A percentile compares a stretch with the other conserved stretches of the same genome.
Evolutionary conservation across 2,329 filamentous ascomycete genomes (phyloP).

Genomic region (Fusarium anthophilum): DNA sequence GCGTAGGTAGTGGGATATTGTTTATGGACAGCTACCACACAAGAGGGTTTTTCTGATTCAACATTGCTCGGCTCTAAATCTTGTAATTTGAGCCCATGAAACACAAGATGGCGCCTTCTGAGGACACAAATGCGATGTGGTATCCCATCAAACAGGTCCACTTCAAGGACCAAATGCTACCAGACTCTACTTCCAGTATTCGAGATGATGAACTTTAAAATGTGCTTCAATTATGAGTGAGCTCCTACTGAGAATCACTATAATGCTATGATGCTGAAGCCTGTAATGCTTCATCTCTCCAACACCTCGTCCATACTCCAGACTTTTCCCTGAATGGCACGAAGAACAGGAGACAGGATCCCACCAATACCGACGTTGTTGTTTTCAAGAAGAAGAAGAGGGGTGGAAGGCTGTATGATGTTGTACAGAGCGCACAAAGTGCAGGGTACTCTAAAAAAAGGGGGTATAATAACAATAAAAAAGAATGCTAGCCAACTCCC

Average conservation of each 20-base stretch:
- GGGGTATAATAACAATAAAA: slow-evolving; percentile 41
- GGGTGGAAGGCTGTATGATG: not conserved
- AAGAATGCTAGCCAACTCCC: slow-evolving; percentile 34
- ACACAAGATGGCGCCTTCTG: not conserved
- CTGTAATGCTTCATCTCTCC: not conserved
- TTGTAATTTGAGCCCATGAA: not conserved
- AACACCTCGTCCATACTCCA: slow-evolving; percentile 6
- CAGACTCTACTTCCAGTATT: not conserved
- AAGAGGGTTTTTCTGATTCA: not conserved
- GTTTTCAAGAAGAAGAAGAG: not conserved
- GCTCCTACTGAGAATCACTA: slow-evolving; percentile 1
- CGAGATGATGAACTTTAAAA: not conserved
- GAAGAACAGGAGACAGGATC: not conserved
- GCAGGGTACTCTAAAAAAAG: slow-evolving; percentile 22
- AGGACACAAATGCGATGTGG: not conserved
- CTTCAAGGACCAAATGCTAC: not conserved
- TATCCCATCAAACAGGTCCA: not conserved
- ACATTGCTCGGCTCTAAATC: not conserved
- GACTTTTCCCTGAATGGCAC: not conserved
- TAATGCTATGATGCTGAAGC: slow-evolving; percentile 1
- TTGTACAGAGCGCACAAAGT: not conserved
- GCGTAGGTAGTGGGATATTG: not conserved
- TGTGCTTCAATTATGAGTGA: slow-evolving; percentile 8
- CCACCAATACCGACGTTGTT: not conserved
- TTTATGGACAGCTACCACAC: not conserved